Base-by-base conservation (phyloP, 306 rosid genomes). In the Gastrolobium bilobum region DNA sequence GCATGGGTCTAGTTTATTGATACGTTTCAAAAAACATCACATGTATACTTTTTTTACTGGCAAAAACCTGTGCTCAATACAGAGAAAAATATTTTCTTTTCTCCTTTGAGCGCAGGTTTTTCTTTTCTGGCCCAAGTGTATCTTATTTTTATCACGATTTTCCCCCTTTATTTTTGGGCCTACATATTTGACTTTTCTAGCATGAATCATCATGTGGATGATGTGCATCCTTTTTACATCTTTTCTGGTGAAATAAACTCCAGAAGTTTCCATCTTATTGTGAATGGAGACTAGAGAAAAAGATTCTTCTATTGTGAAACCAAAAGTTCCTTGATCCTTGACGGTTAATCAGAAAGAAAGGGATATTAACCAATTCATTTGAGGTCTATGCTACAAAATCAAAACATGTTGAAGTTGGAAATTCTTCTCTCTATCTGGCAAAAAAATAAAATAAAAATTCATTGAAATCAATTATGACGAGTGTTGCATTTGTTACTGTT, bases 341-440 rank as follows among this genome's bases (percentile, higher is more conserved):
- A 20, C 26, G 26, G 26, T 20, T 20, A 20, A 20, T 20, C 26
- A 20, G 26, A 20, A 20, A 20, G 26, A 20, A 20, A 20, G 26
- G 26, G 26, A 20, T 20, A 20, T 14, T 1, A 46, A 10, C 54
- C 8, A 48, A 75, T 54, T 60, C 62, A 50, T 46, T 20, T 54
- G 73, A 50, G 58, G 46, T 62, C 66, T 79, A 63, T 79, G 43
- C 69, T 64, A 13, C n/a, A 15, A 33, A 75, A 37, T 46, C 31
- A 38, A 62, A 75, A 74, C 2, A 61, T 37, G 39, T 75, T 75
- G 79, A 64, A 29, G 81, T 56, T 68, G 53, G 40, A 78, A 20
- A 47, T 71, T 78, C n/a, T 79, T 74, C 68, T 84, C 79, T 84
- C 48, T 15, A 67, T 75, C 52, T 68, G 75, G 71, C 50, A 20